Evolutionary conservation across 768 basidiomycete genomes (phyloP).

Genomic region (Boletus rubroflammeus): DNA sequence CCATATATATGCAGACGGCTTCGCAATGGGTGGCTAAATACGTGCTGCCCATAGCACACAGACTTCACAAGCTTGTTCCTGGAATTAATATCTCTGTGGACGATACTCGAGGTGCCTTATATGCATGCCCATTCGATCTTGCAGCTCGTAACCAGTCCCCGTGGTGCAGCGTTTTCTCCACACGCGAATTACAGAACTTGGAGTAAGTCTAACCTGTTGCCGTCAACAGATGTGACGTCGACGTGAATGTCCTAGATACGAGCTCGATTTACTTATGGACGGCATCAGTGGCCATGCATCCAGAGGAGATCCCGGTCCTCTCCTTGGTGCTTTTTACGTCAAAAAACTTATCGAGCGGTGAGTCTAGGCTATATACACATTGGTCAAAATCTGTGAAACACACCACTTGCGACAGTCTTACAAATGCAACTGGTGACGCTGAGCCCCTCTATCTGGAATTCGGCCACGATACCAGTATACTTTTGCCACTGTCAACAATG

Average conservation of each 20-base stretch:
- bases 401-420: slow-evolving; percentile 23
- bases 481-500: slow-evolving; percentile 37
- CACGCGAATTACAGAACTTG: slow-evolving; percentile 32
- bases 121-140: slow-evolving; percentile 41
- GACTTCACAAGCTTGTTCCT: slow-evolving; percentile 34
- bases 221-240: neutral
- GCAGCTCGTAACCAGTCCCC: slow-evolving; percentile 36
- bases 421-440: slow-evolving; percentile 34
- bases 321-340: slow-evolving; percentile 39
- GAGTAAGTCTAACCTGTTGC: slow-evolving; percentile 28
- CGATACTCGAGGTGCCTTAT: slow-evolving; percentile 39
- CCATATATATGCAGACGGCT: slow-evolving; percentile 9
- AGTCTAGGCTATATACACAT: neutral
- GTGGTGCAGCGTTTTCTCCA: slow-evolving; percentile 39
- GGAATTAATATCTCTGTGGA: slow-evolving; percentile 32
- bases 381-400: neutral
- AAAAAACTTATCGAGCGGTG: slow-evolving; percentile 39
- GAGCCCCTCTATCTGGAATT: slow-evolving; percentile 39
- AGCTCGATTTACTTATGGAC: slow-evolving; percentile 39
- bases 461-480: slow-evolving; percentile 41
- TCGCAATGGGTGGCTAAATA: slow-evolving; percentile 34
- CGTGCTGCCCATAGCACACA: slow-evolving; percentile 34
- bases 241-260: slow-evolving; percentile 28
- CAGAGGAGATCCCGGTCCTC: slow-evolving; percentile 31
- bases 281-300: slow-evolving; percentile 35